Percentiles rank a stretch among this genome's conserved stretches.
Conservation (phyloP, 2,329 filamentous ascomycete species). For the Metarhizium rileyi region DNA sequence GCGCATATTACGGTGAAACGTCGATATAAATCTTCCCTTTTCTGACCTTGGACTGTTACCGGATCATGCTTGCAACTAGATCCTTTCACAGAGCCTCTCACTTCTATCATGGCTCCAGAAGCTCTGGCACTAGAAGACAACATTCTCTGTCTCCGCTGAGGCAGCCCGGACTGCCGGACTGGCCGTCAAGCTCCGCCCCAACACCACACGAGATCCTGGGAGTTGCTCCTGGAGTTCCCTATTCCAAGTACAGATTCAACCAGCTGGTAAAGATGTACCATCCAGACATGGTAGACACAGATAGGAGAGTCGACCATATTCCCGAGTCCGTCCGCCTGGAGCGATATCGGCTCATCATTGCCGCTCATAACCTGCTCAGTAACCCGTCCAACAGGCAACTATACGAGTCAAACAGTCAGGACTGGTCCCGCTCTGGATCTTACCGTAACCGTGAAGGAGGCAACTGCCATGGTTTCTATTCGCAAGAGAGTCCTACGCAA, state of each 20-base stretch:
- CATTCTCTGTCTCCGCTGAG: background rate
- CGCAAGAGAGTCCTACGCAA: background rate
- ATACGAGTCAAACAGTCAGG: conserved; percentile 8
- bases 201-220: conserved; percentile 12
- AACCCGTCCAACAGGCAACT: conserved; percentile 5
- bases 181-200: conserved; percentile 7
- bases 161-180: background rate
- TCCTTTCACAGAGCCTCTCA: background rate
- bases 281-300: conserved; percentile 8
- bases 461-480: background rate
- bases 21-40: background rate
- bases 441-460: background rate
- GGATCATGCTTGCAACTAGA: background rate
- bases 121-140: background rate
- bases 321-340: conserved; percentile 2
- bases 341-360: conserved; percentile 11
- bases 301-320: background rate
- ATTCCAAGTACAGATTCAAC: conserved; percentile 11
- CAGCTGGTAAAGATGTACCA: conserved; percentile 13
- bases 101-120: background rate
- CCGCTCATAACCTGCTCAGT: conserved; percentile 10
- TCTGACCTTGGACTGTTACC: background rate
- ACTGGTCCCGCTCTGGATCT: background rate
- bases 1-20: background rate
- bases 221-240: conserved; percentile 1